Conservation (phyloP, 805 yeast genomes). For the Debaryomyces prosopidis region DNA sequence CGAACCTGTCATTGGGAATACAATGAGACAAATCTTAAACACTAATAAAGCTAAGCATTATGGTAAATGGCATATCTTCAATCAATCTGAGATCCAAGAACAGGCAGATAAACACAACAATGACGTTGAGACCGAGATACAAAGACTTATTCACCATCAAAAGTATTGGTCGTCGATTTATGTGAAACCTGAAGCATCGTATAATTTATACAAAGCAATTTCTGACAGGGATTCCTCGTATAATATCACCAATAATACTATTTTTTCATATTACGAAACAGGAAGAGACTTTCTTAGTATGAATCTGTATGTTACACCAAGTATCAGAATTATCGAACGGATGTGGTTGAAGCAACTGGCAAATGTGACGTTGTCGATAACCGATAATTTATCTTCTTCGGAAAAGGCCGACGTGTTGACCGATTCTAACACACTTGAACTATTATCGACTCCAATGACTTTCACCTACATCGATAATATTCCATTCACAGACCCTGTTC, state of each 20-base stretch:
- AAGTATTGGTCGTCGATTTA: constrained; percentile 65
- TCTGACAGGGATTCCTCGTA: constrained; percentile 28
- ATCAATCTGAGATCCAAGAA: constrained; percentile 25
- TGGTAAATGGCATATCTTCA: constrained; percentile 40
- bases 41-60: constrained; percentile 18
- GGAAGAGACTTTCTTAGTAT: constrained; percentile 62
- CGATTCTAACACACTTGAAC: constrained; percentile 12
- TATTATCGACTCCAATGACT: constrained; percentile 33
- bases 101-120: constrained; percentile 27
- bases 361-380: constrained; percentile 21
- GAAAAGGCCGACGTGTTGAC: constrained; percentile 14
- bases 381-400: constrained; percentile 7
- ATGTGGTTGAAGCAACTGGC: constrained; percentile 26
- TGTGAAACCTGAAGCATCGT: constrained; percentile 50
- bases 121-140: constrained; percentile 38
- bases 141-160: constrained; percentile 50
- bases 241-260: constrained; percentile 26
- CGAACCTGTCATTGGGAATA: constrained; percentile 54
- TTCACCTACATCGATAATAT: constrained; percentile 44
- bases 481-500: constrained; percentile 51
- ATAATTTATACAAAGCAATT: constrained; percentile 41
- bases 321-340: constrained; percentile 36
- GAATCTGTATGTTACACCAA: constrained; percentile 41
- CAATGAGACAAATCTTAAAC: constrained; percentile 26
- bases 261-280: constrained; percentile 54